Evolutionary conservation across 179 eudicot species (phyloP).

Genomic region (Spinacia oleracea): DNA sequence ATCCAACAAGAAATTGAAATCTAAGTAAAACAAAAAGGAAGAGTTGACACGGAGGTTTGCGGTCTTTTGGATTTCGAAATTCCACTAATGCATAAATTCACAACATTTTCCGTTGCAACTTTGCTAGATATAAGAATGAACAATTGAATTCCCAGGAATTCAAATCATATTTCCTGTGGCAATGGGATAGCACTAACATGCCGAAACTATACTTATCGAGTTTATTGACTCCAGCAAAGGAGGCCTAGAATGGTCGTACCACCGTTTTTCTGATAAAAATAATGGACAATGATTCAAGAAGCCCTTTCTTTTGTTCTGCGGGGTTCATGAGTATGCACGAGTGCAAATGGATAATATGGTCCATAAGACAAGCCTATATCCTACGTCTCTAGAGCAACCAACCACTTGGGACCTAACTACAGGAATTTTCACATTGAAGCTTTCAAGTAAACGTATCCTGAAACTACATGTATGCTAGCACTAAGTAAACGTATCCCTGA

Average conservation of each 20-base stretch:
- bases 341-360: neutral
- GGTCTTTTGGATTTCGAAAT: neutral
- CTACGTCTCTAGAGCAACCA: neutral
- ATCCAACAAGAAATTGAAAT: too few relatives aligned
- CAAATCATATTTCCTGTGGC: neutral
- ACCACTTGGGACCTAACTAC: neutral
- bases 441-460: neutral
- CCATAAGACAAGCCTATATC: neutral
- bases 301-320: neutral
- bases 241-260: neutral
- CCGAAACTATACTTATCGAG: neutral
- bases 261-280: neutral
- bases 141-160: neutral
- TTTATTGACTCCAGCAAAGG: neutral
- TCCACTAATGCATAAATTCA: neutral
- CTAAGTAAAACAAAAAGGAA: too few relatives aligned
- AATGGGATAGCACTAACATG: neutral
- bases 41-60: too few relatives aligned
- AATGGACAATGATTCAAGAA: neutral
- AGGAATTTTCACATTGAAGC: neutral
- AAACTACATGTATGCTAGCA: too few relatives aligned
- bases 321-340: neutral
- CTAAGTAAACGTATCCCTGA: neutral
- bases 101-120: neutral
- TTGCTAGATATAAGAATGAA: neutral